A percentile compares a stretch with the other conserved stretches of the same genome.
phyloP scores from a whole-genome alignment of 1,139 yeast species.

The Eremothecium sinecaudum region DNA sequence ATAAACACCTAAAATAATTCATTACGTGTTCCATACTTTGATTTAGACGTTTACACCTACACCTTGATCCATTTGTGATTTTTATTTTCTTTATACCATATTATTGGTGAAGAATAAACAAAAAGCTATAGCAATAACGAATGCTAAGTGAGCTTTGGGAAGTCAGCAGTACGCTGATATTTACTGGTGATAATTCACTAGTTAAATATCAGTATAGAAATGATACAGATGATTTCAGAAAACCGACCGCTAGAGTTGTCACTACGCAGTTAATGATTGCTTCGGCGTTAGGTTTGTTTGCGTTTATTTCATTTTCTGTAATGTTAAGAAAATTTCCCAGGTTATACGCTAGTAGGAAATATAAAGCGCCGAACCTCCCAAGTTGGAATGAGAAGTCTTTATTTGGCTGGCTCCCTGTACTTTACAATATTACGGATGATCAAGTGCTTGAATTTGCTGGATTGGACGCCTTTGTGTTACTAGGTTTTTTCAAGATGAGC shows the following conservation, averaged over 20 bases:
- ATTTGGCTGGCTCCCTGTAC: slow-evolving; percentile 71
- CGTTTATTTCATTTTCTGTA: slow-evolving; percentile 55
- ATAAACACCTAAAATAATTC: too few species aligned
- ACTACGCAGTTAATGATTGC: slow-evolving; percentile 54
- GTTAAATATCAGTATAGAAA: too few species aligned
- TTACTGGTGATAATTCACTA: too few species aligned
- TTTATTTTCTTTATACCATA: too few species aligned
- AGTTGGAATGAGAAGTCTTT: slow-evolving; percentile 43
- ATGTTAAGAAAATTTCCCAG: slow-evolving; percentile 60
- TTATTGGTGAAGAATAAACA: too few species aligned
- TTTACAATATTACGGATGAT: slow-evolving; percentile 57
- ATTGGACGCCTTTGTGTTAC: slow-evolving; percentile 79
- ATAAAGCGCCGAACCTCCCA: slow-evolving; percentile 32
- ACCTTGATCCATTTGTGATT: too few species aligned
- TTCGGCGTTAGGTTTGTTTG: slow-evolving; percentile 49
- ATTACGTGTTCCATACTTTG: too few species aligned
- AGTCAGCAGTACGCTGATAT: too few species aligned
- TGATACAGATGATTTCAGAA: slow-evolving; percentile 32
- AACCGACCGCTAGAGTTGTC: slow-evolving; percentile 37
- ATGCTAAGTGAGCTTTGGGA: too few species aligned
- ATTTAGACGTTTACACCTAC: too few species aligned
- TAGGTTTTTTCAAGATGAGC: slow-evolving; percentile 68
- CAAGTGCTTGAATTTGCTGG: slow-evolving; percentile 87
- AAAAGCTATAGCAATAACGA: too few species aligned
- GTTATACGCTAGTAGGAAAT: slow-evolving; percentile 52